Conservation (phyloP, 139 green algal species). For the Chlorella ohadii region DNA sequence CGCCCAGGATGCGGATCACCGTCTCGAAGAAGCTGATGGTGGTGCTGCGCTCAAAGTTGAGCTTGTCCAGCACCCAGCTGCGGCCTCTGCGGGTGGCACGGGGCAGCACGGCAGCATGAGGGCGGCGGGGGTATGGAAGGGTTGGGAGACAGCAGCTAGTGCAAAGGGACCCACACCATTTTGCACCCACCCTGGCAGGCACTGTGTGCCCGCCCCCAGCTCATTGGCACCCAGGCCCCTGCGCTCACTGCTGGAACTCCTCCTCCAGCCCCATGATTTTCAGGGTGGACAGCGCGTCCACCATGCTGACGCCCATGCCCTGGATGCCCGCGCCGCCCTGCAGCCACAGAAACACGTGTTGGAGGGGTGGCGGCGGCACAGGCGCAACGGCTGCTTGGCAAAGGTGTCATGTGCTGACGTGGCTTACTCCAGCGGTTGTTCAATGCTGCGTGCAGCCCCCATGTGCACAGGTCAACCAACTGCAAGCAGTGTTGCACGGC, state of each 20-base stretch:
- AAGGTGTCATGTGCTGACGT: no score
- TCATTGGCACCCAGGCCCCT: neutral
- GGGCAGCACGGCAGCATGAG: neutral
- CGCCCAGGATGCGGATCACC: constrained; percentile 40
- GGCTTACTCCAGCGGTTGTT: no score
- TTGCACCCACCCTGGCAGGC: no score
- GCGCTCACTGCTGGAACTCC: constrained; percentile 46
- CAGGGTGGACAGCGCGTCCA: constrained; percentile 77
- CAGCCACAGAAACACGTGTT: neutral
- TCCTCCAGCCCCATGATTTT: constrained; percentile 72
- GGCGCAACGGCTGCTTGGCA: neutral
- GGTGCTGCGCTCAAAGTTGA: constrained; percentile 57
- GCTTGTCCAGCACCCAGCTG: constrained; percentile 57
- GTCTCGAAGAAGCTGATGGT: constrained; percentile 44
- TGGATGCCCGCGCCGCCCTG: constrained; percentile 55
- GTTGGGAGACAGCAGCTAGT: no score
- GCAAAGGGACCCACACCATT: no score
- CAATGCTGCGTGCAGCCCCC: no score
- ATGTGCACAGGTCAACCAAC: no score
- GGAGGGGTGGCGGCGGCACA: neutral
- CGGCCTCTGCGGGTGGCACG: constrained; percentile 21
- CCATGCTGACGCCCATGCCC: constrained; percentile 68
- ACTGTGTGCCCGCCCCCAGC: no score
- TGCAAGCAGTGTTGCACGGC: no score
- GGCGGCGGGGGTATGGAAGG: no score